These are phyloP conservation scores for Castanopsis chinensis DNA, from an alignment of 306 rosid species.

Conservation along the genomic window DNA sequence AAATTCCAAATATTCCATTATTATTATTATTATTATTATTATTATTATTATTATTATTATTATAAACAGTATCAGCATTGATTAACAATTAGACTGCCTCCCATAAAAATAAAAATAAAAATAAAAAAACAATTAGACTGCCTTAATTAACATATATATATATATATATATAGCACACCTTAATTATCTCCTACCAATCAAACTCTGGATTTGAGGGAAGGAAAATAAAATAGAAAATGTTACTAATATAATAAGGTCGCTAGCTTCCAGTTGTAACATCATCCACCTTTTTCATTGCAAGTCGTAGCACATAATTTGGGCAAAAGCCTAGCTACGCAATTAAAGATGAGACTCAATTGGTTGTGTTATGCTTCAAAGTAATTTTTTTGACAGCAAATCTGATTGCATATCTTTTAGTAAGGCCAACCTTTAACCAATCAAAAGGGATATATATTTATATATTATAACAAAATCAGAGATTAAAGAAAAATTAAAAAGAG, in stretches of 20 bases:
- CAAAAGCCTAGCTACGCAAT: neutral
- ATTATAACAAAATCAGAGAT: too few species aligned
- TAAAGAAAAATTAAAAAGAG: neutral
- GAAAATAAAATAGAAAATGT: neutral
- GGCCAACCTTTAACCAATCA: neutral
- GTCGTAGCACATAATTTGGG: neutral
- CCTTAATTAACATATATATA: too few species aligned
- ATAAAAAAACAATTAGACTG: too few species aligned
- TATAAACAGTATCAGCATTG: neutral
- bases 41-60: too few species aligned
- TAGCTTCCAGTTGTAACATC: neutral
- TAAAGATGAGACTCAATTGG: neutral
- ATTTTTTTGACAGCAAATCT: neutral
- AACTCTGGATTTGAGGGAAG: constrained; percentile 30
- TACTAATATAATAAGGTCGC: too few species aligned
- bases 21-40: neutral
- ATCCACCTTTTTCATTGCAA: neutral
- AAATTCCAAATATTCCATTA: neutral
- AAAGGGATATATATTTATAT: too few species aligned
- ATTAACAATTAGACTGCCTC: too few species aligned
- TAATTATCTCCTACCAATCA: constrained; percentile 22
- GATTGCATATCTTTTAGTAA: neutral
- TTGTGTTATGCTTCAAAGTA: neutral
- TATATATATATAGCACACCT: neutral
- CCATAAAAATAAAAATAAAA: too few species aligned